A percentile compares a stretch with the other conserved stretches of the same genome.
These are phyloP conservation scores for Suhomyces xylopsoci DNA, from an alignment of 805 yeast genomes.

Conservation along the genomic window DNA sequence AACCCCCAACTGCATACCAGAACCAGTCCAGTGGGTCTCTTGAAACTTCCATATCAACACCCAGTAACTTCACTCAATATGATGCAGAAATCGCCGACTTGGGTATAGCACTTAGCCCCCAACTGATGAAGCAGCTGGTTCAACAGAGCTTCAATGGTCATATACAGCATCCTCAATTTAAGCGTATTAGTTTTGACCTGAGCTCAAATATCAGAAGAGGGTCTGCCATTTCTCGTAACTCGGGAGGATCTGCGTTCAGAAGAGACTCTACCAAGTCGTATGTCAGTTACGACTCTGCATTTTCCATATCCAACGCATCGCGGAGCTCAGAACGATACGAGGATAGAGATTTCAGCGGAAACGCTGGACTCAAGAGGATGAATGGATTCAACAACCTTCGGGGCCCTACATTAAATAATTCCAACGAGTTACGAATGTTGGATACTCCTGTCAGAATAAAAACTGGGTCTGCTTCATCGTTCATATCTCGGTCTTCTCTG, in stretches of 20 bases:
- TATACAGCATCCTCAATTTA: slow-evolving; percentile 5
- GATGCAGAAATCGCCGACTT: slow-evolving; percentile 42
- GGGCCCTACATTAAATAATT: not conserved
- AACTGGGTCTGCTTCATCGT: slow-evolving; percentile 17
- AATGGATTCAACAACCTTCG: slow-evolving; percentile 49
- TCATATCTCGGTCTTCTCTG: slow-evolving; percentile 22
- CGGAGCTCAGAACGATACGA: slow-evolving; percentile 12
- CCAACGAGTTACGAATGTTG: slow-evolving; percentile 2
- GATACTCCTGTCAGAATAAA: slow-evolving; percentile 12
- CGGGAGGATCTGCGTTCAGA: slow-evolving; percentile 28
- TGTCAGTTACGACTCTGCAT: slow-evolving; percentile 57
- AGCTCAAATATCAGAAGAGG: slow-evolving; percentile 13
- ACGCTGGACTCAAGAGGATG: slow-evolving; percentile 45
- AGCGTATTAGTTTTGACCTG: slow-evolving; percentile 26
- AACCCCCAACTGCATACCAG: not conserved
- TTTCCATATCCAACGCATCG: slow-evolving; percentile 33
- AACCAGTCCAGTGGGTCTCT: slow-evolving; percentile 11
- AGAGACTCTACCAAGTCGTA: slow-evolving; percentile 48
- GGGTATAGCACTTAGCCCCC: slow-evolving; percentile 42
- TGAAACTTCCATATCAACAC: slow-evolving; percentile 27
- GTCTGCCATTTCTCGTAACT: slow-evolving; percentile 20
- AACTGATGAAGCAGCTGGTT: slow-evolving; percentile 20
- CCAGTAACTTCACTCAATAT: slow-evolving; percentile 37
- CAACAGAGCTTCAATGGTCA: slow-evolving; percentile 1
- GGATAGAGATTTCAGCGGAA: slow-evolving; percentile 10